Evolutionary conservation across 768 basidiomycete genomes (phyloP).

Genomic region (Lactarius vividus): DNA sequence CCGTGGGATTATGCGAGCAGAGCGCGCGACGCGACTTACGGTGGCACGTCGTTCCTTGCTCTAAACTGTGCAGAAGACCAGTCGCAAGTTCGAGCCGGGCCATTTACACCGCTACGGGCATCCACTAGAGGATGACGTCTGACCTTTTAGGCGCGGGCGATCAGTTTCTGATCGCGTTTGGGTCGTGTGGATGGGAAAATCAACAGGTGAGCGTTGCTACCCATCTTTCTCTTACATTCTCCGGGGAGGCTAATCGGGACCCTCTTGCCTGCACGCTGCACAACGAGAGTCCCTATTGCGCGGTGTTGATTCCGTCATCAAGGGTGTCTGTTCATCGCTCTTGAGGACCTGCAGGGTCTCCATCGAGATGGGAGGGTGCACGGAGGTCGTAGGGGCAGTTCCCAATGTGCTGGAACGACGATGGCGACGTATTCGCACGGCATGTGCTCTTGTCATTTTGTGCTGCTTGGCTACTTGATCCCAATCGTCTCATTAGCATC

Average conservation of each 20-base stretch:
- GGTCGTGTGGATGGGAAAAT: conserved; percentile 28
- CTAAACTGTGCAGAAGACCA: background rate
- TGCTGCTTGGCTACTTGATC: background rate
- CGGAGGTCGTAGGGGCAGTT: conserved; percentile 21
- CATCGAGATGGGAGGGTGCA: background rate
- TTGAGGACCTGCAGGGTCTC: conserved; percentile 19
- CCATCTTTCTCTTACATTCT: background rate
- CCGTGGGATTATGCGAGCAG: no score
- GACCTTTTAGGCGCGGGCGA: conserved; percentile 24
- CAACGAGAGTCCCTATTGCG: conserved; percentile 20
- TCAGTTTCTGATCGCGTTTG: conserved; percentile 24
- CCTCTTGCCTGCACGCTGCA: background rate
- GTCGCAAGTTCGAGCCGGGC: conserved; percentile 22
- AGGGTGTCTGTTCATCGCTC: conserved; percentile 15
- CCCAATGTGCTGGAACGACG: conserved; percentile 25
- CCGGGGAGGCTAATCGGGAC: background rate
- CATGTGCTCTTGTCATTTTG: background rate
- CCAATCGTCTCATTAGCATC: conserved; percentile 10
- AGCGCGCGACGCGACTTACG: conserved; percentile 9
- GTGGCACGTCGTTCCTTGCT: conserved; percentile 5
- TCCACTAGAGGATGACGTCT: conserved; percentile 26
- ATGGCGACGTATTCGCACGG: conserved; percentile 23
- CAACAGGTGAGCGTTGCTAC: conserved; percentile 18
- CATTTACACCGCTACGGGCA: conserved; percentile 24
- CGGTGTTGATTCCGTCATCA: conserved; percentile 18